Evolutionary conservation across 2,329 filamentous ascomycete genomes (phyloP).

Genomic region (Tolypocladium capitatum): DNA sequence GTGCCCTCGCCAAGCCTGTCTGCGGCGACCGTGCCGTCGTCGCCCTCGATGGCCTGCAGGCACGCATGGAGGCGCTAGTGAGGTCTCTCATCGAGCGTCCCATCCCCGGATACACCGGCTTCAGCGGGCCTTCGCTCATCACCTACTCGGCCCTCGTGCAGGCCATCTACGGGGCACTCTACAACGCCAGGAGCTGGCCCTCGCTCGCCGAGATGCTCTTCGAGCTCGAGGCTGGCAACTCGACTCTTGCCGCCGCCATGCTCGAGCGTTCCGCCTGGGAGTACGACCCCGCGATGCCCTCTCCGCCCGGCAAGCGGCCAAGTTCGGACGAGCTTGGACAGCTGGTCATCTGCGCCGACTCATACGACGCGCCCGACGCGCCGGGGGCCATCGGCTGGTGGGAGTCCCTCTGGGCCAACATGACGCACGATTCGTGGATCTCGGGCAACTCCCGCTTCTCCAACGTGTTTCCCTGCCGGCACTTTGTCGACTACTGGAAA

Average conservation of each 20-base stretch:
- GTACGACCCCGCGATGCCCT: slow-evolving; percentile 25
- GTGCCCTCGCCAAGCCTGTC: slow-evolving; percentile 26
- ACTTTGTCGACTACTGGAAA: slow-evolving; percentile 30
- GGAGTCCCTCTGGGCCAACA: slow-evolving; percentile 30
- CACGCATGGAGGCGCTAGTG: slow-evolving; percentile 25
- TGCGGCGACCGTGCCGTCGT: slow-evolving; percentile 16
- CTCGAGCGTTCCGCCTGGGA: slow-evolving; percentile 25
- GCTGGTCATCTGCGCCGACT: slow-evolving; percentile 32
- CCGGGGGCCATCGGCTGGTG: slow-evolving; percentile 29
- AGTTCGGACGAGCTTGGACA: slow-evolving; percentile 24
- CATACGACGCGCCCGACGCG: slow-evolving; percentile 28
- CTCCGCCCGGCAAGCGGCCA: slow-evolving; percentile 13
- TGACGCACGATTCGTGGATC: slow-evolving; percentile 32
- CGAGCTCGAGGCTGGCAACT: slow-evolving; percentile 31
- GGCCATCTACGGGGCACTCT: slow-evolving; percentile 27
- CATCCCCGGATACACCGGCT: slow-evolving; percentile 21
- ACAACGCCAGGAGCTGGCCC: slow-evolving; percentile 30
- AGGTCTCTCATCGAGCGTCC: slow-evolving; percentile 24
- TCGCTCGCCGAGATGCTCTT: slow-evolving; percentile 25
- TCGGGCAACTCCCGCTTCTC: slow-evolving; percentile 33
- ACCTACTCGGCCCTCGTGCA: slow-evolving; percentile 30
- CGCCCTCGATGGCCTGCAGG: slow-evolving; percentile 21
- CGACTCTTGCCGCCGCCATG: slow-evolving; percentile 25
- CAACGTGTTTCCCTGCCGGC: slow-evolving; percentile 30
- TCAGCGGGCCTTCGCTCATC: slow-evolving; percentile 27